phyloP scores from a whole-genome alignment of 2,329 filamentous ascomycete genomes.

The Aspergillus pseudotamarii region DNA sequence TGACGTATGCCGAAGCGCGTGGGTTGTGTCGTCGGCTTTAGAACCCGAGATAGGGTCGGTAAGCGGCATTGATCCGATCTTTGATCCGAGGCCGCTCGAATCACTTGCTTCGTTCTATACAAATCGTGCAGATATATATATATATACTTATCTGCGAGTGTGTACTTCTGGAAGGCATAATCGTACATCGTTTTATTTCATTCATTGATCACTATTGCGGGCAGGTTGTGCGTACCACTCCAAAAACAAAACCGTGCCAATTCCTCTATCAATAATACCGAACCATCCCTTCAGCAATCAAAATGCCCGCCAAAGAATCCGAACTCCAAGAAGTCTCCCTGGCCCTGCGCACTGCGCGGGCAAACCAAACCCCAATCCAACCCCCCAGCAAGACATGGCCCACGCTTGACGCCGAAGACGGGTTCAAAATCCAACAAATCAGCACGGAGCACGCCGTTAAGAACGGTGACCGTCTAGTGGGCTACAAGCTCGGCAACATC shows the following conservation, averaged over 20 bases:
- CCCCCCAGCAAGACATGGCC: not conserved
- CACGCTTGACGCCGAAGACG: not conserved
- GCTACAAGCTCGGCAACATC: slow-evolving; percentile 26
- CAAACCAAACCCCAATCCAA: not conserved
- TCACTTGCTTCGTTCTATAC: not conserved
- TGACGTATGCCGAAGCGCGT: not conserved
- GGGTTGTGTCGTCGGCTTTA: not conserved
- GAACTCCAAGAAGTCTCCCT: not conserved
- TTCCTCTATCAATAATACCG: too few species aligned
- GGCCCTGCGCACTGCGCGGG: not conserved
- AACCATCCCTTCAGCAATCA: not conserved
- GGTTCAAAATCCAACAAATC: not conserved
- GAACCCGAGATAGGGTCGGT: not conserved
- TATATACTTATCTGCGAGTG: not conserved
- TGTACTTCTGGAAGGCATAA: too few species aligned
- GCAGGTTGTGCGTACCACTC: too few species aligned
- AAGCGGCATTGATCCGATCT: not conserved
- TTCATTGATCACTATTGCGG: too few species aligned
- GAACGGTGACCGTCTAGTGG: slow-evolving; percentile 21
- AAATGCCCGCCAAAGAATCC: not conserved
- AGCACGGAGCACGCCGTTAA: slow-evolving; percentile 15
- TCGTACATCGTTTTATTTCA: too few species aligned
- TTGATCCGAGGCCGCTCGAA: not conserved
- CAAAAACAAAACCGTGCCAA: too few species aligned
- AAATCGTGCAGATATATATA: not conserved